Evolutionary conservation across 2,329 filamentous ascomycete species (phyloP), one percentile per base, ranked within the genome.

Genomic region (Zymoseptoria tritici): DNA sequence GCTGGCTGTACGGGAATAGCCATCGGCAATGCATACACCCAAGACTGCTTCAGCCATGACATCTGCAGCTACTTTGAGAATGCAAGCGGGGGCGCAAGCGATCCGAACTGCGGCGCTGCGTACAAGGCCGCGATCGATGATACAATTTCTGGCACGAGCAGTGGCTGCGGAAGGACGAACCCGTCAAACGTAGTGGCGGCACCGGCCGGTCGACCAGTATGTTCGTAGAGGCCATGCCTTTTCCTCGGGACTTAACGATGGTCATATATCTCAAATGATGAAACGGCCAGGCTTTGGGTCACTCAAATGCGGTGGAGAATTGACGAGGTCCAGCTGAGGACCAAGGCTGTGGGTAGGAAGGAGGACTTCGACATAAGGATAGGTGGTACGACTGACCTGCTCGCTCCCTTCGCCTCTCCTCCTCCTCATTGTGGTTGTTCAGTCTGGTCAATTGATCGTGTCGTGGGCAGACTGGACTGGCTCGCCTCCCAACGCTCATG

Each of bases 21-120:
- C 1, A 1, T 81, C 7, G 79, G 79, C 2, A 79, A 80, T 36
- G 77, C 70, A 3, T 81, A 81, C 59, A 80, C 79, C 0, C 79
- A 80, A 61, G 77, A 81, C 55, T 81, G 79, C 64, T 81, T 78
- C 63, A 77, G 75, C 0, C 79, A 81, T 57, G 79, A 81, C 54
- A 75, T 81, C 11, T 81, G 79, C 66, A 80, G 78, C 3, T 81
- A 78, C 62, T 81, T 81, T 60, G 76, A 81, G 29, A 76, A 76
- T 55, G 78, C 79, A 1, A 76, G 70, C n/a, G 77, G 77, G 7
- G 79, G 79, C 2, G 70, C 77, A 0, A 78, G 79, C 58, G 79
- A 81, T 60, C 66, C 75, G 0, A 81, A 81, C 57, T 81, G 79
- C 46, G 79, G 79, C 31, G 69, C 70, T 2, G 79, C 78, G 0